Base-by-base conservation (phyloP, 192 early-diverging fungal genomes). In the Backusella tarrabulga region DNA sequence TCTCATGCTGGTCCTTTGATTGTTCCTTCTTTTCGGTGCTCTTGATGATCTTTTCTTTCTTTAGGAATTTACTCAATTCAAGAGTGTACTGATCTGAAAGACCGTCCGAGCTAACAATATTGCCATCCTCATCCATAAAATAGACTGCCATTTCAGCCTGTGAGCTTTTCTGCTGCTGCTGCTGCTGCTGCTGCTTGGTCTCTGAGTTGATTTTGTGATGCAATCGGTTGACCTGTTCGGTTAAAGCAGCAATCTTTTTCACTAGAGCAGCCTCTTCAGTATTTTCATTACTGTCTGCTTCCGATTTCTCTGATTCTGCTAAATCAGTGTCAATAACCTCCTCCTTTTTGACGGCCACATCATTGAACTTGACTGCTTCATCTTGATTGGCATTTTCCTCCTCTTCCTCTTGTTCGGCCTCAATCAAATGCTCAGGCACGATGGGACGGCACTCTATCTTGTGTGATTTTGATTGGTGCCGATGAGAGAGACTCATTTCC, bases 361-460 rank as follows among this genome's bases (percentile, higher is more conserved):
- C 36, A 9, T 4, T 34, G 15, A 15, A 26, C 6, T 42, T 40
- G 5, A 44, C 19, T 19, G n/a, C 23, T 34, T 63, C 38, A 8
- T 36, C 26, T 23, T 44, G 12, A 32, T 40, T 26, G 5, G 38
- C 38, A 8, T 15, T 26, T 50, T 34, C 32, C 12, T 67, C 63
- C 26, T 54, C 7, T 14, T 41, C n/a, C 12, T 38, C 32, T 26
- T 79, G 44, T 29, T 70, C 63, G 34, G 60, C 54, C 35, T 73
- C 38, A 46, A 69, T 40, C 36, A 56, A 29, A 50, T 73, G n/a
- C 19, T 93, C 91, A 3, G 89, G 70, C 1, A 93, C 84, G 1
- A 94, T 83, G 8, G 85, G 86, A 66, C 87, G 87, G 81, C 93
- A 94, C 63, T 82, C 75, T 34, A 94, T 93, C 34, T 83, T 79